Conservation (phyloP, 345 rosid genomes). For the Gossypium mustelinum region DNA sequence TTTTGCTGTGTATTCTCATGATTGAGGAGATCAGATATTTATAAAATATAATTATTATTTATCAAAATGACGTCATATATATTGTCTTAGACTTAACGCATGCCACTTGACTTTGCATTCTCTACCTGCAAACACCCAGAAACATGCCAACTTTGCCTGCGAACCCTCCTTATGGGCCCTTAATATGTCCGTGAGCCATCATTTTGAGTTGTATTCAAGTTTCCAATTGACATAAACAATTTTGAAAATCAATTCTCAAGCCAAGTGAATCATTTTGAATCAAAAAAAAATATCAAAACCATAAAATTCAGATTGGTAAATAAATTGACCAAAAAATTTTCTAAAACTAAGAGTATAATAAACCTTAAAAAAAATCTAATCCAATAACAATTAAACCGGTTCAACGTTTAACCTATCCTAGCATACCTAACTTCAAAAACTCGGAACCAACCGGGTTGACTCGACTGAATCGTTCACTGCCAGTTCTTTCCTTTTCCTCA, state of each 20-base stretch:
- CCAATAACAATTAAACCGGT: neutral
- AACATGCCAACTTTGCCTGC: too few species aligned
- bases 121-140: rapidly evolving
- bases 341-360: neutral
- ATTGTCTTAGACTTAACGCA: rapidly evolving
- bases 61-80: rapidly evolving
- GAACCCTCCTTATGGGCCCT: too few species aligned
- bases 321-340: neutral
- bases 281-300: neutral
- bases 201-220: too few species aligned
- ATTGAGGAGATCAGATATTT: too few species aligned
- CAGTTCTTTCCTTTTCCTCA: constrained; percentile 35
- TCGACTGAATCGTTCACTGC: constrained; percentile 18
- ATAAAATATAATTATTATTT: too few species aligned
- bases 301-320: neutral
- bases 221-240: too few species aligned
- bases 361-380: neutral
- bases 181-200: rapidly evolving
- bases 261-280: neutral
- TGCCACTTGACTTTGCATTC: too few species aligned
- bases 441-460: constrained; percentile 26
- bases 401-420: neutral
- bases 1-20: too few species aligned
- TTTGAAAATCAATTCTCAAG: too few species aligned
- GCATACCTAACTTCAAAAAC: constrained; percentile 25